These are phyloP conservation scores for Agrostemma githago DNA, from an alignment of 148 eudicot genomes.

Conservation along the genomic window DNA sequence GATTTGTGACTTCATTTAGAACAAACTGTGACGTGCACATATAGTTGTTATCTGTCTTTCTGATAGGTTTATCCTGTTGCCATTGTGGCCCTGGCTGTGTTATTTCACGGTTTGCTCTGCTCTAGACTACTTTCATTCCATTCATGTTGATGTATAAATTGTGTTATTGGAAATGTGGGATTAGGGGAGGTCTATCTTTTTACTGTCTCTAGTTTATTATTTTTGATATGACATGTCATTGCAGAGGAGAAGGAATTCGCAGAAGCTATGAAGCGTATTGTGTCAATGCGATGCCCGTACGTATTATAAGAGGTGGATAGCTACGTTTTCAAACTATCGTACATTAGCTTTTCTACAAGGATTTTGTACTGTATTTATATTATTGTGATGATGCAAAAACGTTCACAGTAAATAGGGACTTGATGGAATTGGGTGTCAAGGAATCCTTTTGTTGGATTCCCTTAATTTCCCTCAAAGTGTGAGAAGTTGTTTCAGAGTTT, in stretches of 20 bases:
- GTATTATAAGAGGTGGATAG: no score
- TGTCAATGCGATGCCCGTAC: no score
- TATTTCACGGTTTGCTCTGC: background rate
- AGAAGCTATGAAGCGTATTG: constrained; percentile 92
- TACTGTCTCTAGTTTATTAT: background rate
- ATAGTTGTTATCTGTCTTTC: background rate
- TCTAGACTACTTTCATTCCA: background rate
- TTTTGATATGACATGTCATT: background rate
- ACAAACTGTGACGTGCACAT: no score
- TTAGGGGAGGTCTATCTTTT: background rate
- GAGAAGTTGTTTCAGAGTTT: background rate
- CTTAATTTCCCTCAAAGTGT: background rate
- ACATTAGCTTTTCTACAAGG: no score
- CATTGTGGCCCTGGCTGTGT: background rate
- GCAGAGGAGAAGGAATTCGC: constrained; percentile 94
- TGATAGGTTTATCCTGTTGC: background rate
- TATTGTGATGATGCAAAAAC: no score
- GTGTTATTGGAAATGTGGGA: background rate
- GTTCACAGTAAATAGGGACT: background rate
- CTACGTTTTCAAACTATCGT: no score
- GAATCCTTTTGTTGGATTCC: background rate
- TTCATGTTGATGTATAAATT: background rate
- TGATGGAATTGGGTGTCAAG: background rate
- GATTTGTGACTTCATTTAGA: no score
- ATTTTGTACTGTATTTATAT: no score